These are phyloP conservation scores for Hemileia vastatrix DNA, from an alignment of 1,284 basidiomycete species.

Conservation along the genomic window DNA sequence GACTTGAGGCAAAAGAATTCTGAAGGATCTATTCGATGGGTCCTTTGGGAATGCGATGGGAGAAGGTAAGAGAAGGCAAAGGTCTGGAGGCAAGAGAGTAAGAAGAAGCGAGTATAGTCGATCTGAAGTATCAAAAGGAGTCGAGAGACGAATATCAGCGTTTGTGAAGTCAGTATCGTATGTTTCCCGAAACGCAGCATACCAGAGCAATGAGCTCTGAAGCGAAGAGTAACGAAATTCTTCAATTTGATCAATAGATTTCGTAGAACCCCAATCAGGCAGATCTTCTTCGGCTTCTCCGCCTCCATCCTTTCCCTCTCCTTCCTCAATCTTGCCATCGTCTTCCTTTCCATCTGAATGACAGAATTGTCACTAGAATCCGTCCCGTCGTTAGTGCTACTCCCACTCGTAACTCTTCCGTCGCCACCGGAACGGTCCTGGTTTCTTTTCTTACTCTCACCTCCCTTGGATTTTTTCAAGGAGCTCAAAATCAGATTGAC, in stretches of 20 bases:
- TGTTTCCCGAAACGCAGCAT: slow-evolving; percentile 32
- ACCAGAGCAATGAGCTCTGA: slow-evolving; percentile 54
- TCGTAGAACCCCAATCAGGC: slow-evolving; percentile 61
- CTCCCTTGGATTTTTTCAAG: slow-evolving; percentile 49
- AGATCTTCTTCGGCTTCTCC: slow-evolving; percentile 54
- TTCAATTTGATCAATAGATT: slow-evolving; percentile 46
- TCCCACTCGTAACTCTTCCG: slow-evolving; percentile 56
- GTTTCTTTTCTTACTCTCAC: slow-evolving; percentile 10
- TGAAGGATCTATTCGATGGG: no score
- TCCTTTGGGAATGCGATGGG: no score
- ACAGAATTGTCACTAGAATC: neutral
- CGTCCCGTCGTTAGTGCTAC: slow-evolving; percentile 30
- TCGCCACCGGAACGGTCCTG: slow-evolving; percentile 50
- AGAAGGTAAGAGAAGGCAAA: slow-evolving; percentile 46
- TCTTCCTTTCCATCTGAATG: slow-evolving; percentile 49
- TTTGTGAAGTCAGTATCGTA: no score
- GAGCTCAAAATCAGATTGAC: slow-evolving; percentile 63
- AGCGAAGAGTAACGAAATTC: neutral
- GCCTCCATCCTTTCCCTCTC: no score
- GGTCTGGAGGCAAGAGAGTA: slow-evolving; percentile 46
- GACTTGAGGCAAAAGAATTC: no score
- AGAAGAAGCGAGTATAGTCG: slow-evolving; percentile 56
- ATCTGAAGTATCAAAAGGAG: slow-evolving; percentile 46
- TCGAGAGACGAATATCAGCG: no score
- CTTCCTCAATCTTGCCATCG: slow-evolving; percentile 45